Evolutionary conservation across 2,329 filamentous ascomycete genomes (phyloP), one percentile per base, ranked within the genome.

Genomic region (Clonostachys solani): DNA sequence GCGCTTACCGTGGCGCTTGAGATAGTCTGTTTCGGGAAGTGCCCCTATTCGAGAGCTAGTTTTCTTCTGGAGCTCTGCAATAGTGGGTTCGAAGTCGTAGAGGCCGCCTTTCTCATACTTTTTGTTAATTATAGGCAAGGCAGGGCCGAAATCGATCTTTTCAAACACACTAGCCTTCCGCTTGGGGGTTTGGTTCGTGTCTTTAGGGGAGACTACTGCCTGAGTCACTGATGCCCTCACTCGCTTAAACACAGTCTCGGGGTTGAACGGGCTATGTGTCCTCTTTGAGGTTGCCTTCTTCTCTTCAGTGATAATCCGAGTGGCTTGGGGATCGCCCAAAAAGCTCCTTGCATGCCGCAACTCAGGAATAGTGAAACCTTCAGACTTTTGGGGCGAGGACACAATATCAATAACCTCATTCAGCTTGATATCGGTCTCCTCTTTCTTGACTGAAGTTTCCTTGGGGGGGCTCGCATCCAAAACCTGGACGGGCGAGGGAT

Each of bases 91-190:
- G 43, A 71, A 78, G 49, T 77, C 72, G 50, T 78, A 83, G 3
- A 73, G 68, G 13, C 80, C 80, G 5, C 74, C 77, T 42, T 74
- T 72, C 52, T 79, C 73, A 51, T 83, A 83, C 53, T 83, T 83
- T 52, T 75, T 79, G 52, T 76, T 80, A 40, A 79, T 77, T 47
- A 74, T 60, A 1, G 77, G 73, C 33, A 82, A 63, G 15, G 68
- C 68, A 6, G 75, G 70, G 23, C 78, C 75, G 43, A 83, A 78
- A 37, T 74, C 67, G 33, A 83, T 68, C 51, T 72, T 78, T 33
- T 77, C 74, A 51, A 81, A 83, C 12, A 76, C 66, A 49, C 72
- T 80, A 9, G 61, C 63, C 34, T 71, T 71, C 9, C 69, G 65
- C 17, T 52, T 56, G 5, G 55, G 49, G 18, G 49, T 52, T 16